These are phyloP conservation scores for Myriosclerotinia duriaeana DNA, from an alignment of 2,329 filamentous ascomycete species.

Conservation along the genomic window DNA sequence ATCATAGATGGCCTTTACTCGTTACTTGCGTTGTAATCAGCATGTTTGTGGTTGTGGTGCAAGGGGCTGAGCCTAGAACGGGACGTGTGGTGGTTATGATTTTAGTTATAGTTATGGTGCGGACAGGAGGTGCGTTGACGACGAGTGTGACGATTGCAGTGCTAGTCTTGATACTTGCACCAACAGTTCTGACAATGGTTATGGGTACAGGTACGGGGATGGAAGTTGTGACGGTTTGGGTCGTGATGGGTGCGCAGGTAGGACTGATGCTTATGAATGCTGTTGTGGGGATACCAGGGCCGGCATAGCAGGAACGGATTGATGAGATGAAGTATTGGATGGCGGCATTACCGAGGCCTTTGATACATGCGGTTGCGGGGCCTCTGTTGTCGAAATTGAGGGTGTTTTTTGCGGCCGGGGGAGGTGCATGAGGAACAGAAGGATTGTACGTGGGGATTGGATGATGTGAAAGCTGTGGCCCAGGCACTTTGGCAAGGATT, in stretches of 20 bases:
- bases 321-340: slow-evolving; percentile 14
- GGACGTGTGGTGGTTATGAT: background rate
- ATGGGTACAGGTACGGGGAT: background rate
- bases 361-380: background rate
- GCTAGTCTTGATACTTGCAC: background rate
- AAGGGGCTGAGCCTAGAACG: background rate
- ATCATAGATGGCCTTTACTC: slow-evolving; percentile 9
- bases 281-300: background rate
- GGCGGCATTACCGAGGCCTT: no score
- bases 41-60: background rate
- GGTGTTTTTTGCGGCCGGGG: background rate
- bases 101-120: background rate
- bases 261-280: background rate
- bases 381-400: background rate
- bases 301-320: slow-evolving; percentile 12
- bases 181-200: background rate
- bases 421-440: slow-evolving; percentile 14
- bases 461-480: slow-evolving; percentile 10
- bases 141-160: slow-evolving; percentile 1
- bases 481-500: slow-evolving; percentile 16
- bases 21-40: background rate
- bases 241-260: background rate
- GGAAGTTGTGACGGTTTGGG: background rate
- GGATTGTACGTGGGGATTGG: background rate
- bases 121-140: background rate